phyloP scores from a whole-genome alignment of 257 asterid species.

The Solanum piurae region DNA sequence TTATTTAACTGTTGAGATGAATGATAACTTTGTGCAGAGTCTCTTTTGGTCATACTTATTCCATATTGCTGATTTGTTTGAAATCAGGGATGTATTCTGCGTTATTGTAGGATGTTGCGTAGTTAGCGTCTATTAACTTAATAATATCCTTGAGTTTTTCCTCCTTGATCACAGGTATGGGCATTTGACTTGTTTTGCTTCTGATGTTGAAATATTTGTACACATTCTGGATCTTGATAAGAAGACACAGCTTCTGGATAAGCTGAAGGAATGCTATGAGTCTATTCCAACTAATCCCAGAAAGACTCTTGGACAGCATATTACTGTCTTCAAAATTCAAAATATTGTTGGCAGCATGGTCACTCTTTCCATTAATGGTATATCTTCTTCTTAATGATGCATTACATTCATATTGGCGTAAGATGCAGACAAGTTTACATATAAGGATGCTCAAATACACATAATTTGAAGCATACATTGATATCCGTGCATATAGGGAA shows the following conservation, averaged over 20 bases:
- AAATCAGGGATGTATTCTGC: not conserved
- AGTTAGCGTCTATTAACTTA: not conserved
- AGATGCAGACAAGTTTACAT: not conserved
- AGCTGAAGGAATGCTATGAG: slow-evolving; percentile 39
- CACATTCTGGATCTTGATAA: slow-evolving; percentile 43
- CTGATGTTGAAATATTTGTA: slow-evolving; percentile 69
- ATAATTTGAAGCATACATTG: not conserved
- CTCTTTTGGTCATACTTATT: not conserved
- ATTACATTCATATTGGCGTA: not conserved
- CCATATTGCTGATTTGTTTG: not conserved
- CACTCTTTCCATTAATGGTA: slow-evolving; percentile 56
- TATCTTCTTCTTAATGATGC: not conserved
- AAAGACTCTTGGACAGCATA: slow-evolving; percentile 70
- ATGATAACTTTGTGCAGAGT: not conserved
- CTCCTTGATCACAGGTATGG: slow-evolving; percentile 63
- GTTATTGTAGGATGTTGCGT: not conserved
- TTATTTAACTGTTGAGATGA: not conserved
- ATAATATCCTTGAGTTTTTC: not conserved
- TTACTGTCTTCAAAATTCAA: slow-evolving; percentile 64
- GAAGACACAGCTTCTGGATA: slow-evolving; percentile 45
- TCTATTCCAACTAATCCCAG: slow-evolving; percentile 23
- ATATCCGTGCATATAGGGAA: not conserved
- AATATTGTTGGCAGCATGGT: slow-evolving; percentile 43
- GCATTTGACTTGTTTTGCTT: slow-evolving; percentile 76
- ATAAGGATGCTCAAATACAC: not conserved